Conservation (phyloP, 345 rosid species). For the Euphorbia peplus region DNA sequence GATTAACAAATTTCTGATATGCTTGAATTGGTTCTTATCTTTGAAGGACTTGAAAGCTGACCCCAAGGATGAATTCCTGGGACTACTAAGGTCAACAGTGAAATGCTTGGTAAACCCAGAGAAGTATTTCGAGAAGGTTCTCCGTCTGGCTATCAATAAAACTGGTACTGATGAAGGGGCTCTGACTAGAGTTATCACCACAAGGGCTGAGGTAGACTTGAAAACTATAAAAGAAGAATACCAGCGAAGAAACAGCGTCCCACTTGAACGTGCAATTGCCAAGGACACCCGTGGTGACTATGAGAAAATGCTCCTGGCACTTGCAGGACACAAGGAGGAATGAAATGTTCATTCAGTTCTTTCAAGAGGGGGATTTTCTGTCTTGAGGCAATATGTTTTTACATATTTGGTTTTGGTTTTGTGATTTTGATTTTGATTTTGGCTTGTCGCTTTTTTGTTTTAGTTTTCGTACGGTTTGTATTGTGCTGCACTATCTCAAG, state of each 20-base stretch:
- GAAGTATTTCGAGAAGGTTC: constrained; percentile 57
- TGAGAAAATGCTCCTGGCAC: constrained; percentile 64
- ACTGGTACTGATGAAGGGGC: constrained; percentile 83
- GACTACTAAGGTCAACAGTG: constrained; percentile 57
- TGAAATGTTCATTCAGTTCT: constrained; percentile 20
- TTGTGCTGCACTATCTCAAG: not conserved
- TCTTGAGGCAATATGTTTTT: not conserved
- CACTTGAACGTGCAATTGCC: constrained; percentile 49
- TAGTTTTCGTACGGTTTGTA: not conserved
- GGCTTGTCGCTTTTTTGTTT: not conserved
- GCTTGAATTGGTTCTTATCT: not conserved
- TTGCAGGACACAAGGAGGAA: constrained; percentile 53
- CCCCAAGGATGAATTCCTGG: constrained; percentile 55
- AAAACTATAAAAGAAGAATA: constrained; percentile 61
- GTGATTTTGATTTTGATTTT: not conserved
- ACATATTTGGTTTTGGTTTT: not conserved
- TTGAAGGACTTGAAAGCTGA: constrained; percentile 60
- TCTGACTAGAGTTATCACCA: constrained; percentile 69
- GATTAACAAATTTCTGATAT: not conserved
- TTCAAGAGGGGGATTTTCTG: constrained; percentile 1
- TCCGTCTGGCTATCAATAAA: constrained; percentile 63
- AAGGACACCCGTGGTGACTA: constrained; percentile 70
- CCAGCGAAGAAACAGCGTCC: constrained; percentile 54
- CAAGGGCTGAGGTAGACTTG: constrained; percentile 71
- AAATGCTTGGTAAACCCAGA: constrained; percentile 61